Conservation (phyloP, 2,329 filamentous ascomycete genomes). For the Fusarium lateritium region DNA sequence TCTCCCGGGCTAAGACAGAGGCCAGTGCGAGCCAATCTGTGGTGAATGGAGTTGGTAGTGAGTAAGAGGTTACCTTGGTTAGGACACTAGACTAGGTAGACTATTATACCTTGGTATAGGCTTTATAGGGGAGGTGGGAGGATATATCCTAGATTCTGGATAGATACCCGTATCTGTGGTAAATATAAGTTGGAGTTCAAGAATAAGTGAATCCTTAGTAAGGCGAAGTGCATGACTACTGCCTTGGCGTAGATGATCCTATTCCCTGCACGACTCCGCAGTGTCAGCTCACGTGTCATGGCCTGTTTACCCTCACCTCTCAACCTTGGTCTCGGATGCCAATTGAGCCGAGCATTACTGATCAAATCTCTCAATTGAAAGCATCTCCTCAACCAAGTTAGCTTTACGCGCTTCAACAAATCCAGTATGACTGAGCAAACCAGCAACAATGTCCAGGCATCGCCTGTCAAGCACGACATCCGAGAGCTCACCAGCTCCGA, state of each 20-base stretch:
- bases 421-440: slow-evolving; percentile 11
- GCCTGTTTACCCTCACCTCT: not conserved
- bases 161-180: not conserved
- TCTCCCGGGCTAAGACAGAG: slow-evolving; percentile 25
- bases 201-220: too few species aligned
- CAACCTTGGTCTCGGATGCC: not conserved
- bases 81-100: not conserved
- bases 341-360: too few species aligned
- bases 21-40: not conserved
- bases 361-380: not conserved
- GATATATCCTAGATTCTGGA: slow-evolving; percentile 28
- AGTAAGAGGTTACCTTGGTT: not conserved
- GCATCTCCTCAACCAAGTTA: not conserved
- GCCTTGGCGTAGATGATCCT: not conserved
- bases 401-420: too few species aligned
- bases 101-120: too few species aligned
- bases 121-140: not conserved
- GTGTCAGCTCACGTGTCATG: slow-evolving; percentile 21
- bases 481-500: slow-evolving; percentile 23
- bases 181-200: not conserved
- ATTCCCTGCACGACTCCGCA: slow-evolving; percentile 25
- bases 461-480: slow-evolving; percentile 15
- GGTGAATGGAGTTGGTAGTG: not conserved
- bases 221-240: not conserved
- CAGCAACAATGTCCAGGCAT: not conserved